Base-by-base conservation (phyloP, 345 rosid species). In the Salix udensis region DNA sequence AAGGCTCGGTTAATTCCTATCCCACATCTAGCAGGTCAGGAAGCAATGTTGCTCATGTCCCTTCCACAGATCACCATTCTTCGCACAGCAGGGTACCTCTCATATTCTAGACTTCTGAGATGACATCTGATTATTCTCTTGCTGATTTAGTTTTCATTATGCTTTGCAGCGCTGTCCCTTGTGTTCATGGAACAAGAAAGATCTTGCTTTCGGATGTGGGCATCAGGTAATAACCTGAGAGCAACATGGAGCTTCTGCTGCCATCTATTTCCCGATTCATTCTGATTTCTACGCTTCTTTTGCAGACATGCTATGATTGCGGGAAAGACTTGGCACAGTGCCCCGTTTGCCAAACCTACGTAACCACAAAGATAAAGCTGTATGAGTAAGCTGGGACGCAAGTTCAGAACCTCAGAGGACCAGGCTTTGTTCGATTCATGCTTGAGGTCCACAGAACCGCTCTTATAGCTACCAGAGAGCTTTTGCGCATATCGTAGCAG, bases 131-230 rank as follows among this genome's bases (percentile, higher is more conserved):
- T 34, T 34, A 5, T 48, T 48, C 53, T 48, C 21, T 42, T 39
- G 5, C 15, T 18, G 7, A 16, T n/a, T 36, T 2, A 18, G 19
- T 42, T 67, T 64, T 36, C 64, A 31, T 1, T 58, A 13, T 48
- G 67, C 14, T 58, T 50, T 53, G 24, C 80, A 86, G 85, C 50
- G 48, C 30, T 84, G 84, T 74, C 84, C 82, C 28, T 23, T 71
- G 37, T 84, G 86, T 70, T 55, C 53, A 36, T 78, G 86, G 81
- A 72, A 70, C 34, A 70, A 60, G 53, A 84, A 86, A 68, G 81
- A 86, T 73, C 81, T 86, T 37, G 87, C 83, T 40, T 74, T 86
- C 73, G 86, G 86, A 31, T 86, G 86, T 23, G 84, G 85, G 23
- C 87, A 84, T 75, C 84, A 86, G 84, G 84, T 84, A 80, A 12